Evolutionary conservation across 1,139 yeast genomes (phyloP).

Genomic region (Zygoascus sp.): DNA sequence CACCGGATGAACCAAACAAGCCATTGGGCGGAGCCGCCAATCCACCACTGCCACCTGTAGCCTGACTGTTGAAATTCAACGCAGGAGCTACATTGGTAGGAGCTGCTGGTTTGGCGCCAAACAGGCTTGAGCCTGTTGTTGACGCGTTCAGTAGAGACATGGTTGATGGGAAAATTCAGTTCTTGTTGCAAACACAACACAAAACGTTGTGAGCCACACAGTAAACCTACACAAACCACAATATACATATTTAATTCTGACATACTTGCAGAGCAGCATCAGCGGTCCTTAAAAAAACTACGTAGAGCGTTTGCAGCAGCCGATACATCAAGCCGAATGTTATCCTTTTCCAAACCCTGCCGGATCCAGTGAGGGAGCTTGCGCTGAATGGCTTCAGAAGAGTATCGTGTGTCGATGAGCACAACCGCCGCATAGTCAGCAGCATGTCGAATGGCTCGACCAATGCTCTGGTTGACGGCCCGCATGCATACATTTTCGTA

Average conservation of each 20-base stretch:
- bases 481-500: conserved; percentile 89
- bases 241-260: no score
- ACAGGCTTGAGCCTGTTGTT: background rate
- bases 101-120: background rate
- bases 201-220: background rate
- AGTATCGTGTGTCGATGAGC: conserved; percentile 65
- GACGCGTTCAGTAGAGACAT: conserved; percentile 2
- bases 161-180: conserved; percentile 1
- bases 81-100: background rate
- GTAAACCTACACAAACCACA: background rate
- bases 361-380: conserved; percentile 78
- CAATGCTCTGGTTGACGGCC: conserved; percentile 89
- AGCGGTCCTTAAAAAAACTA: background rate
- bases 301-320: background rate
- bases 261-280: no score
- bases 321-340: background rate
- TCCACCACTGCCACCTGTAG: background rate
- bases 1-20: background rate
- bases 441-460: conserved; percentile 83
- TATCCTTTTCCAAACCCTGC: background rate
- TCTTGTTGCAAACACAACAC: background rate
- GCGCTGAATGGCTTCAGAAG: conserved; percentile 43
- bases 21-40: background rate
- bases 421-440: conserved; percentile 75
- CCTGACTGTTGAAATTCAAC: background rate